Percentiles rank a stretch among this genome's conserved stretches.
phyloP scores from a whole-genome alignment of 108 stramenopile species.

The Licmophora abbreviata region DNA sequence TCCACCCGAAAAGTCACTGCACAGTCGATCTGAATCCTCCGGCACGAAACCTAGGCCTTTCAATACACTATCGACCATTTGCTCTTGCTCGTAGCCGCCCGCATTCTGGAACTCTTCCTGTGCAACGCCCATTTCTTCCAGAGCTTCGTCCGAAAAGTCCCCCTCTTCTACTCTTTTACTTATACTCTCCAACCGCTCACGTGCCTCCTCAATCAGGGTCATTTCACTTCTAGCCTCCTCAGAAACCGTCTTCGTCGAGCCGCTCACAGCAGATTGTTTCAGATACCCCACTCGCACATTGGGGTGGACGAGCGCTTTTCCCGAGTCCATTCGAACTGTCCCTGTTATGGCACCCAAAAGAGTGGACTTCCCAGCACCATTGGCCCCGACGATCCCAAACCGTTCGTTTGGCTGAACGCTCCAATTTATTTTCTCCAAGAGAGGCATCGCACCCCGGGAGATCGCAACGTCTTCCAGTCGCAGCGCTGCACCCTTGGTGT shows the following conservation, averaged over 20 bases:
- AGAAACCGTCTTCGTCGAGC: conserved; percentile 72
- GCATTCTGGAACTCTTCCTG: conserved; percentile 54
- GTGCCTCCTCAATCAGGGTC: conserved; percentile 54
- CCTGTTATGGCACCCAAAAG: conserved; percentile 62
- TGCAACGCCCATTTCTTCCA: conserved; percentile 54
- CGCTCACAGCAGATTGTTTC: conserved; percentile 70
- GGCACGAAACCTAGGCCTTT: conserved; percentile 86
- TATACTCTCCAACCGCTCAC: conserved; percentile 22
- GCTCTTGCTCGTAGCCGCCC: conserved; percentile 87
- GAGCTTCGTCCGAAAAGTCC: conserved; percentile 26
- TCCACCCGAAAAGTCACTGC: conserved; percentile 84
- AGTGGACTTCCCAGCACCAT: conserved; percentile 51
- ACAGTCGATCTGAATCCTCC: conserved; percentile 46
- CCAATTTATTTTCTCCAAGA: conserved; percentile 57
- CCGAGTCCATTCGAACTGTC: conserved; percentile 47
- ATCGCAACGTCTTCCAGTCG: conserved; percentile 57
- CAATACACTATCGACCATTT: conserved; percentile 69
- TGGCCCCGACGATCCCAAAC: conserved; percentile 69
- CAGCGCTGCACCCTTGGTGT: conserved; percentile 73
- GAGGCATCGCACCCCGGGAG: conserved; percentile 41
- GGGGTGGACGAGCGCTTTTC: conserved; percentile 38
- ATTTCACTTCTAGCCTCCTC: conserved; percentile 89
- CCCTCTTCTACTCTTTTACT: conserved; percentile 14
- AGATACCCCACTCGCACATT: conserved; percentile 72
- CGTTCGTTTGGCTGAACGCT: conserved; percentile 66